Percentiles rank a stretch among this genome's conserved stretches.
These are phyloP conservation scores for Penicillium lividum DNA, from an alignment of 495 filamentous ascomycete species.

Conservation along the genomic window DNA sequence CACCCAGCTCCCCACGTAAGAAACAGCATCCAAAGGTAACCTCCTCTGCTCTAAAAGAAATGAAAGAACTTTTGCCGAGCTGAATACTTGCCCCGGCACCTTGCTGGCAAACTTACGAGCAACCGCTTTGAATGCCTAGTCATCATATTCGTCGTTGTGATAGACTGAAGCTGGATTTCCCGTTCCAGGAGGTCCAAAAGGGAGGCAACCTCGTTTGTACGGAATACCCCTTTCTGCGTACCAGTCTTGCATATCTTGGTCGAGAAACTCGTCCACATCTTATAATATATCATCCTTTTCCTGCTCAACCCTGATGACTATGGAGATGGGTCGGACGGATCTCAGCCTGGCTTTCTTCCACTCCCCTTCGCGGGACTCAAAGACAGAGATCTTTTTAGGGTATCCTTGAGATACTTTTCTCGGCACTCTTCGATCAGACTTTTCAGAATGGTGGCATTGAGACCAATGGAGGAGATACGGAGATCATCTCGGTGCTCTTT, in stretches of 20 bases:
- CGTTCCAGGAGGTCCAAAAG: too few species aligned
- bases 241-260: too few species aligned
- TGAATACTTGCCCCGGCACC: conserved; percentile 23
- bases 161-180: too few species aligned
- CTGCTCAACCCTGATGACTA: conserved; percentile 69
- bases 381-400: conserved; percentile 19
- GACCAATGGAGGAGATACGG: conserved; percentile 23
- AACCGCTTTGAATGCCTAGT: conserved; percentile 11
- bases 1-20: conserved; percentile 16
- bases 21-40: conserved; percentile 17
- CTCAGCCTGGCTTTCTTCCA: conserved; percentile 31
- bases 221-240: too few species aligned
- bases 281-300: conserved; percentile 65
- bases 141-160: conserved; percentile 8
- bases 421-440: conserved; percentile 21
- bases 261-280: conserved; percentile 42
- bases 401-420: conserved; percentile 22
- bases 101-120: conserved; percentile 16
- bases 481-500: conserved; percentile 24
- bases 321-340: conserved; percentile 69
- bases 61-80: conserved; percentile 20
- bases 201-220: too few species aligned
- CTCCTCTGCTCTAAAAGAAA: conserved; percentile 21
- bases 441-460: conserved; percentile 23
- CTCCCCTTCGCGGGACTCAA: conserved; percentile 15